Evolutionary conservation across 129 eudicot genomes (phyloP).

Genomic region (Kitagawia praeruptora): DNA sequence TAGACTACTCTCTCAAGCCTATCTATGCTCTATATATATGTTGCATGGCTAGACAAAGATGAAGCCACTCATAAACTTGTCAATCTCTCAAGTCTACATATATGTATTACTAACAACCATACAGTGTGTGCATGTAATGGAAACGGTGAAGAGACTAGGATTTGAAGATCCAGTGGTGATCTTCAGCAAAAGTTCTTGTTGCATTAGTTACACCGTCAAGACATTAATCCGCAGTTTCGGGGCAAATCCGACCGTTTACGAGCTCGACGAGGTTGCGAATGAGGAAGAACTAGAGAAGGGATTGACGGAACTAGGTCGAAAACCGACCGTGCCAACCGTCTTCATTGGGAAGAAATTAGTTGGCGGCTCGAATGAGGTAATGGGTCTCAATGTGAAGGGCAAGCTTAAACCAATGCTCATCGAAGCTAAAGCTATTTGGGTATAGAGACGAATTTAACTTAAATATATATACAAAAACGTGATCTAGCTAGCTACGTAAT

Average conservation of each 20-base stretch:
- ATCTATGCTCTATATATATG: neutral
- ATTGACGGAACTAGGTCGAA: conserved; percentile 31
- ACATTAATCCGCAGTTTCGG: conserved; percentile 35
- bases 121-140: conserved; percentile 15
- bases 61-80: neutral
- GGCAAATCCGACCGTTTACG: conserved; percentile 33
- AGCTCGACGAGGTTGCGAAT: conserved; percentile 42
- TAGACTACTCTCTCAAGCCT: neutral
- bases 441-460: neutral
- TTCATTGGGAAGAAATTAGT: conserved; percentile 39
- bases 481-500: neutral
- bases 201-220: conserved; percentile 41
- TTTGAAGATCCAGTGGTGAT: conserved; percentile 35
- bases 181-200: conserved; percentile 24
- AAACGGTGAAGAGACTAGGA: conserved; percentile 23
- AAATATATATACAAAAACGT: neutral
- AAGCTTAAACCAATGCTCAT: conserved; percentile 42
- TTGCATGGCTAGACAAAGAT: neutral
- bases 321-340: conserved; percentile 39
- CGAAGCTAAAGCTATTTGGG: conserved; percentile 43
- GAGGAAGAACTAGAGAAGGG: conserved; percentile 32
- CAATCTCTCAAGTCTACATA: neutral
- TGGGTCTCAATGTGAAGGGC: conserved; percentile 31
- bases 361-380: conserved; percentile 43
- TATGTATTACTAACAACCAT: neutral